Base-by-base conservation (phyloP, 306 rosid genomes). In the Acacia crassicarpa region DNA sequence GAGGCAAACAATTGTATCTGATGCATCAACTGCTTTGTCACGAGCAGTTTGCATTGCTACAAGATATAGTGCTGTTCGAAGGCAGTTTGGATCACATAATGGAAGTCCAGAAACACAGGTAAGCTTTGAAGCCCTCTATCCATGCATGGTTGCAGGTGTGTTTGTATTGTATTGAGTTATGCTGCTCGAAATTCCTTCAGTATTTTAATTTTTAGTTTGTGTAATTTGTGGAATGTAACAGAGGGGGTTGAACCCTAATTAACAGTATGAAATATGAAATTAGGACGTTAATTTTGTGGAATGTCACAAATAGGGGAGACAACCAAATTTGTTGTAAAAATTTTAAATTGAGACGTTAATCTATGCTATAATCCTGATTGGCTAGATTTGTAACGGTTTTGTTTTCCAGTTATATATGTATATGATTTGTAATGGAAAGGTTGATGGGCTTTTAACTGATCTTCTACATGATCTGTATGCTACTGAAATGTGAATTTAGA, bases 1-100 rank as follows among this genome's bases (percentile, higher is more conserved):
- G 84, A 87, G 99, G 63, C 97, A 95, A 84, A 84, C 96, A 35
- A 95, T 95, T 82, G 99, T 95, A 44, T 25, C 89, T 79, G 99
- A 95, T 89, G 99, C 99, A 81, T 93, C 99, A 35, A 59, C 35
- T 80, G 98, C 98, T 76, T 70, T 95, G 85, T 92, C 99, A 7
- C 87, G 97, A 66, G 99, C 99, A 67, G 98, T 93, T 75, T 93
- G 99, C 87, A 93, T 95, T 84, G 99, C 98, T 79, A 92, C 99
- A 25, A 92, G 99, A 84, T 95, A 95, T 74, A 95, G 99, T 82
- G 97, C 97, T 79, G 98, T 95, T 85, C 92, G 99, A 63, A 85
- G 99, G 80, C 99, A 95, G 77, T 95, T 95, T 87, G 99, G 99
- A 40, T 80, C 90, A 6, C 85, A 88, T 17, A 74, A 88, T 17